phyloP scores from a whole-genome alignment of 768 basidiomycete genomes.

The Lactarius evosmus region DNA sequence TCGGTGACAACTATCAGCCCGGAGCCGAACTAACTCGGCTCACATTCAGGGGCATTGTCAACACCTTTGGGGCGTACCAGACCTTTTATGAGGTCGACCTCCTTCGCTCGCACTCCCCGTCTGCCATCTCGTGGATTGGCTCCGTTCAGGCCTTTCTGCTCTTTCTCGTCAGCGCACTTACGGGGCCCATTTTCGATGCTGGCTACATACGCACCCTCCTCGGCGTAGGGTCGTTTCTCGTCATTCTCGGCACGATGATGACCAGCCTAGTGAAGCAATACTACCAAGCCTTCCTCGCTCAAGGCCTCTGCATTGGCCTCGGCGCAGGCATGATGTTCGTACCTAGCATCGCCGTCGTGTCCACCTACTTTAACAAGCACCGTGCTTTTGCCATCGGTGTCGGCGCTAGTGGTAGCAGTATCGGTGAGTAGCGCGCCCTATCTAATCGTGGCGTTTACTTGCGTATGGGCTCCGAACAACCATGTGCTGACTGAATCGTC shows the following conservation, averaged over 20 bases:
- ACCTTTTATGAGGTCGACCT: constrained; percentile 22
- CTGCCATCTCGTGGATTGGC: constrained; percentile 30
- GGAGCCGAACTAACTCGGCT: neutral
- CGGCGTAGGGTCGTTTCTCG: constrained; percentile 26
- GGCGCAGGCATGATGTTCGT: constrained; percentile 45
- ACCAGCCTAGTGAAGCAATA: constrained; percentile 26
- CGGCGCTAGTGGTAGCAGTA: constrained; percentile 38
- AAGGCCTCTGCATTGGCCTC: constrained; percentile 44
- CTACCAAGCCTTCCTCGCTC: constrained; percentile 42
- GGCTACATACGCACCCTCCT: constrained; percentile 28
- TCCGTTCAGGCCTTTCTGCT: constrained; percentile 27
- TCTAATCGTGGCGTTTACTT: neutral
- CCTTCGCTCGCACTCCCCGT: constrained; percentile 20
- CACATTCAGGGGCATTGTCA: constrained; percentile 27
- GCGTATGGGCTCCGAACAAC: no score
- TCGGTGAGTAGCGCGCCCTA: constrained; percentile 25
- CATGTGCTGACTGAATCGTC: neutral
- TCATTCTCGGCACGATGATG: constrained; percentile 27
- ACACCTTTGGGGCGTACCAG: constrained; percentile 28
- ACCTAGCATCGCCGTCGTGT: constrained; percentile 42
- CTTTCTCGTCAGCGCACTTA: constrained; percentile 19
- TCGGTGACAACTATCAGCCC: no score
- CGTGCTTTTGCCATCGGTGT: constrained; percentile 46
- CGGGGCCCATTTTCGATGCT: constrained; percentile 28
- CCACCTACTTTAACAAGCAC: constrained; percentile 44